phyloP scores from a whole-genome alignment of 2,329 filamentous ascomycete genomes.

The Colletotrichum sojae region DNA sequence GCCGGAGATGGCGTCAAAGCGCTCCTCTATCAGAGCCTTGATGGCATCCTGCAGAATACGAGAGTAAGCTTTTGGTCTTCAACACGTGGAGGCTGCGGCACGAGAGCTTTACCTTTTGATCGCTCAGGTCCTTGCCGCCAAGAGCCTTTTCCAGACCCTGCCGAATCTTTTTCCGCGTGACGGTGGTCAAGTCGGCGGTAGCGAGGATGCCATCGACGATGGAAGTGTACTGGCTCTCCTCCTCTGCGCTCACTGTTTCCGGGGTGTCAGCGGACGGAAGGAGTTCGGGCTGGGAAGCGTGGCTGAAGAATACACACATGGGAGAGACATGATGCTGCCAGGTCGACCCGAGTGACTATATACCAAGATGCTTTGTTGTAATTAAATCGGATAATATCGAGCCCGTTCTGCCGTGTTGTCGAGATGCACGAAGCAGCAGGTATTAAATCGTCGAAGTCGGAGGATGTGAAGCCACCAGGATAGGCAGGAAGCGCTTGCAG shows the following conservation, averaged over 20 bases:
- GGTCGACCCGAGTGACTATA: slow-evolving; percentile 9
- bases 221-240: slow-evolving; percentile 66
- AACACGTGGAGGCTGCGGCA: neutral
- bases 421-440: neutral
- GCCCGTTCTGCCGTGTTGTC: neutral
- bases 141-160: slow-evolving; percentile 68
- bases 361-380: slow-evolving; percentile 1
- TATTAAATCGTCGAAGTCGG: neutral
- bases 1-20: slow-evolving; percentile 77
- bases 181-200: slow-evolving; percentile 72
- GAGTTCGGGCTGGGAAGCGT: no score
- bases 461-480: neutral
- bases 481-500: no score
- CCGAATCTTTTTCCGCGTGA: slow-evolving; percentile 74
- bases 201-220: slow-evolving; percentile 73
- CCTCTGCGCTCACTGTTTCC: slow-evolving; percentile 62
- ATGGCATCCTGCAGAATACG: slow-evolving; percentile 70
- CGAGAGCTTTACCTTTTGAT: slow-evolving; percentile 66
- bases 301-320: slow-evolving; percentile 18
- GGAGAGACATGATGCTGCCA: slow-evolving; percentile 38
- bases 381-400: neutral
- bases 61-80: neutral
- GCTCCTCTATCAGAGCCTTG: slow-evolving; percentile 79
- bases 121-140: slow-evolving; percentile 69
- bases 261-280: neutral